These are phyloP conservation scores for Pinus taeda DNA, from an alignment of 75 land plant species.

Conservation along the genomic window DNA sequence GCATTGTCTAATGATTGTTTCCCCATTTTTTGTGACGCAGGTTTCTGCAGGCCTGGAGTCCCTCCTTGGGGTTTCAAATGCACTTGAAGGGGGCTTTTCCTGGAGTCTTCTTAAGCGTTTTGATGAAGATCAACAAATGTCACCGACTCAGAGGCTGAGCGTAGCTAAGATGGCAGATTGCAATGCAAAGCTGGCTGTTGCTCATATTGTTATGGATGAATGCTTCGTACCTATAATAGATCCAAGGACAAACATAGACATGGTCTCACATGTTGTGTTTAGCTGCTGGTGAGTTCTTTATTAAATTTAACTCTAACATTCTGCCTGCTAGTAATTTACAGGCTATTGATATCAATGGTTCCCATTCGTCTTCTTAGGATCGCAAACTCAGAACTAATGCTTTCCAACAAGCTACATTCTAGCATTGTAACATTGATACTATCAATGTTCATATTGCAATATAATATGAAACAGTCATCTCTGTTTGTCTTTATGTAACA, in stretches of 20 bases:
- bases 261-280: conserved; percentile 77
- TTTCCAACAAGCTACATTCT: not conserved
- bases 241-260: conserved; percentile 66
- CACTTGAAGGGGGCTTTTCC: conserved; percentile 53
- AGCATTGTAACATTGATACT: not conserved
- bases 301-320: too few species aligned
- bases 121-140: conserved; percentile 30
- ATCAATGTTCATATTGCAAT: not conserved
- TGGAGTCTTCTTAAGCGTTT: conserved; percentile 45
- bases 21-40: conserved; percentile 24
- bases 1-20: not conserved
- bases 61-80: conserved; percentile 58
- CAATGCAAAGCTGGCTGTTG: conserved; percentile 86
- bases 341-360: not conserved
- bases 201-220: conserved; percentile 88
- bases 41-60: conserved; percentile 36
- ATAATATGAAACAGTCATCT: not conserved
- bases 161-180: conserved; percentile 56
- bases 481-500: not conserved
- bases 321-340: not conserved
- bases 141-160: conserved; percentile 1
- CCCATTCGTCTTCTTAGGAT: not conserved
- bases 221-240: conserved; percentile 91
- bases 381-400: not conserved
- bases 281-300: conserved; percentile 77